Evolutionary conservation across 2,329 filamentous ascomycete species (phyloP).

Genomic region (Fusarium ambrosium): DNA sequence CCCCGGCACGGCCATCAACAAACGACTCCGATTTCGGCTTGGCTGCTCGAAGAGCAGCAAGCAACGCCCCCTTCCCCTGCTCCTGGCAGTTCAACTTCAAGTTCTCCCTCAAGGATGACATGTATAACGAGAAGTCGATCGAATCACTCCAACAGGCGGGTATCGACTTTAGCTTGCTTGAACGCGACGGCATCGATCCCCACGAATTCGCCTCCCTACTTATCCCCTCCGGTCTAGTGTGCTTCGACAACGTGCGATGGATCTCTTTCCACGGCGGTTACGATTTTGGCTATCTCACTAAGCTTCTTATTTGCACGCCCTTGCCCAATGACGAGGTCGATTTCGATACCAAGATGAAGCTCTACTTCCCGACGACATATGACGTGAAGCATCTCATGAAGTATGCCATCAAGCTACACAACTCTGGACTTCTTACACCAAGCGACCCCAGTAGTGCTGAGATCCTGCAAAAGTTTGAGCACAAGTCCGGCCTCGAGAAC

Average conservation of each 20-base stretch:
- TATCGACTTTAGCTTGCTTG: slow-evolving; percentile 89
- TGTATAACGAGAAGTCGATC: slow-evolving; percentile 97
- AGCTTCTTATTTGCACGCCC: slow-evolving; percentile 86
- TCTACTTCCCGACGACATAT: slow-evolving; percentile 93
- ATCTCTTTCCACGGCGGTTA: slow-evolving; percentile 98
- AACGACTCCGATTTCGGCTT: slow-evolving; percentile 56
- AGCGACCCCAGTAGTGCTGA: slow-evolving; percentile 75
- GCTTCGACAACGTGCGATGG: slow-evolving; percentile 91
- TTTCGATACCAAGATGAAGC: slow-evolving; percentile 89
- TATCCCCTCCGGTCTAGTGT: slow-evolving; percentile 91
- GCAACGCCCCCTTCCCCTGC: slow-evolving; percentile 75
- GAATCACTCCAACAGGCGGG: slow-evolving; percentile 90
- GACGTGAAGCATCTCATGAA: slow-evolving; percentile 99
- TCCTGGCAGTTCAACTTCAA: slow-evolving; percentile 99
- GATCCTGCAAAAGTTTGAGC: slow-evolving; percentile 86
- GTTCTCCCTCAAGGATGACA: slow-evolving; percentile 93
- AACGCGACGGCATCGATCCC: slow-evolving; percentile 91
- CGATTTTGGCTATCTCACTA: slow-evolving; percentile 97
- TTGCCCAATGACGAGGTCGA: slow-evolving; percentile 91
- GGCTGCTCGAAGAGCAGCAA: slow-evolving; percentile 56
- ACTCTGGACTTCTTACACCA: slow-evolving; percentile 72
- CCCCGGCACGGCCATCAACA: slow-evolving; percentile 74
- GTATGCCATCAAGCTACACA: slow-evolving; percentile 80
- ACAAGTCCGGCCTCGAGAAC: slow-evolving; percentile 92
- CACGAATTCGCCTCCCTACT: slow-evolving; percentile 89